Evolutionary conservation across 441 rosid species (phyloP), one percentile per base, ranked within the genome.

Genomic region (Jatropha podagrica): DNA sequence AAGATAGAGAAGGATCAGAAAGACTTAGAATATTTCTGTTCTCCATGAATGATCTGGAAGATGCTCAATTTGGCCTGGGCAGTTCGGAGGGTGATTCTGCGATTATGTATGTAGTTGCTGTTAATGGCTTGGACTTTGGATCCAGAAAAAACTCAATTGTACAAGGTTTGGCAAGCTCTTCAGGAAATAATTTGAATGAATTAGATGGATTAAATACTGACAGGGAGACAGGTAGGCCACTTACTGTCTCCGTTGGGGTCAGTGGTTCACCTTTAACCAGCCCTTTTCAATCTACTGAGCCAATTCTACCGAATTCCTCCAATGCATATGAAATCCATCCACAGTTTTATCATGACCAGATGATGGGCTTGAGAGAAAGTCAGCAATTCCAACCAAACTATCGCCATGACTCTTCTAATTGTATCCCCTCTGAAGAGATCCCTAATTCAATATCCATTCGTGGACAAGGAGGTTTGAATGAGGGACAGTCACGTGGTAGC

Each of bases 11-110:
- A 56, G 88, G 88, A 83, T 82, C 82, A 9, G 89, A 80, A 71
- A 94, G 87, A 84, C 91, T 87, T 74, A 87, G 98, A 79, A 87
- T 91, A 85, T 94, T 94, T 83, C 86, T 94, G 73, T 83, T 89
- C 79, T 90, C 98, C 66, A 60, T 71, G 87, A 83, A 83, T 79
- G 96, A 92, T 79, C 80, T 91, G 85, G 97, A 88, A 72, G 94
- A 91, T 77, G 84, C 85, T 85, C 90, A 91, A 77, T 82, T 87
- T 71, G 79, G 88, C 76, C 68, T 90, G 9, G 86, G 83, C 69
- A 85, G 81, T 62, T n/a, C 68, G 68, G 92, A 86, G 74, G 88
- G 83, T 76, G 95, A 91, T 81, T 83, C 95, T 56, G 96, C 90
- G 84, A 75, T 91, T 82, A 92, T 88, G 77, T 94, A 85, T 82